These are phyloP conservation scores for Tolypocladium sp. DNA, from an alignment of 2,329 filamentous ascomycete genomes.

Conservation along the genomic window DNA sequence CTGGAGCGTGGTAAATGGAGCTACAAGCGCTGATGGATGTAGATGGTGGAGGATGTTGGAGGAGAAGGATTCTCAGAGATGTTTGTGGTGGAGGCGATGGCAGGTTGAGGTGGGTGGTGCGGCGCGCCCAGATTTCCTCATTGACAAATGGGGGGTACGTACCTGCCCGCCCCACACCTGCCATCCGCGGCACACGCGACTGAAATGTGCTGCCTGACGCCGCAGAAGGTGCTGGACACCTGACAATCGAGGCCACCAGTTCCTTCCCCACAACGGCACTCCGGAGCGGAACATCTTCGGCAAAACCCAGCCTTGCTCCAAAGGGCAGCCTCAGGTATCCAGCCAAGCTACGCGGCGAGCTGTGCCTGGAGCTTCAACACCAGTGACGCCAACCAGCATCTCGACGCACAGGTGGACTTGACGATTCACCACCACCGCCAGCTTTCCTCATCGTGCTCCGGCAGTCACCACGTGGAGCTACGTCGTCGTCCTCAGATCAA, in stretches of 20 bases:
- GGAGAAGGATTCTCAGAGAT: background rate
- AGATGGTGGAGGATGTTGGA: background rate
- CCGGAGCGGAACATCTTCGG: background rate
- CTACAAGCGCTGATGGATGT: background rate
- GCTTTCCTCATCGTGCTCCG: conserved; percentile 2
- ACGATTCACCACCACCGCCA: background rate
- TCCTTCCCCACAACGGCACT: background rate
- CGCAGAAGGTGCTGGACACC: background rate
- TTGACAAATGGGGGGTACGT: conserved; percentile 1
- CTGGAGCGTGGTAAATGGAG: background rate
- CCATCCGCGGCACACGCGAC: too few relatives aligned
- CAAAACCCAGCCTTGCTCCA: background rate
- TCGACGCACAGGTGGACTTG: background rate
- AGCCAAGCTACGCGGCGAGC: conserved; percentile 9
- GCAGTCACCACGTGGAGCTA: background rate
- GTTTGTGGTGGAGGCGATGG: background rate
- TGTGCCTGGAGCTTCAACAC: conserved; percentile 9
- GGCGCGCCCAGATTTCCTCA: background rate
- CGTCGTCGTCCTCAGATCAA: background rate
- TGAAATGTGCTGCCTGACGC: too few relatives aligned
- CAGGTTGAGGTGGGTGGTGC: background rate
- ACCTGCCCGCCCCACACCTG: background rate
- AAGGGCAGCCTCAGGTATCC: conserved; percentile 4
- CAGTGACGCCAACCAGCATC: conserved; percentile 7
- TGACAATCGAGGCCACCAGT: background rate